Percentiles rank a stretch among this genome's conserved stretches.
These are phyloP conservation scores for Calamus simplicifolius DNA, from an alignment of 176 grass and related monocot species.

Conservation along the genomic window DNA sequence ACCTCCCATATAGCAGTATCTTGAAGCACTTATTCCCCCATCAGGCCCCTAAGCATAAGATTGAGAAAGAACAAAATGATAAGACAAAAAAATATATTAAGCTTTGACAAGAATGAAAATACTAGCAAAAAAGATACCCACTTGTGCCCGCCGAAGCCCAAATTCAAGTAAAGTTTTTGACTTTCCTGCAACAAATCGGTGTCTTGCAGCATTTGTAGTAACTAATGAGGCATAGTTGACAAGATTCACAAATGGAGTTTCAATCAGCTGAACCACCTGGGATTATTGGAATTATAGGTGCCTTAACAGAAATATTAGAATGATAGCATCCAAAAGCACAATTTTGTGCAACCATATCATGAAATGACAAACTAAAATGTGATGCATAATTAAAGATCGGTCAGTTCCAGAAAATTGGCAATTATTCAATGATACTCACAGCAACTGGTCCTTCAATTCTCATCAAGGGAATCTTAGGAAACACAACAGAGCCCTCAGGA, in stretches of 20 bases:
- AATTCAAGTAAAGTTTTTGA: constrained; percentile 88
- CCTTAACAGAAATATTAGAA: too few species aligned
- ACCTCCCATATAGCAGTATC: constrained; percentile 92
- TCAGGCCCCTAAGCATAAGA: constrained; percentile 66
- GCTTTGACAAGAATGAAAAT: not conserved
- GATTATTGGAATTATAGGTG: not conserved
- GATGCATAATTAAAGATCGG: too few species aligned
- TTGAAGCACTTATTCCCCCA: constrained; percentile 99
- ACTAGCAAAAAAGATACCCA: constrained; percentile 23
- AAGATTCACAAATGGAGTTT: constrained; percentile 97
- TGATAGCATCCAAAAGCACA: too few species aligned
- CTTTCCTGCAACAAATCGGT: constrained; percentile 88
- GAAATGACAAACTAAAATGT: too few species aligned
- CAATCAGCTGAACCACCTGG: constrained; percentile 90
- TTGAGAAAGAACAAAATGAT: constrained; percentile 8
- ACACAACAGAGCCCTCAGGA: constrained; percentile 96
- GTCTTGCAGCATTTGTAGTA: constrained; percentile 90
- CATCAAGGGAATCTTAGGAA: constrained; percentile 91
- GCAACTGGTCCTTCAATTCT: constrained; percentile 88
- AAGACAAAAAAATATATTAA: constrained; percentile 15
- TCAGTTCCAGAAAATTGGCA: not conserved
- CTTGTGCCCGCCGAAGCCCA: constrained; percentile 96
- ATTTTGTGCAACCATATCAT: too few species aligned
- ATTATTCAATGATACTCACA: constrained; percentile 47
- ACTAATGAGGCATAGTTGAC: constrained; percentile 97